phyloP scores from a whole-genome alignment of 163 green algal species.

The Chlorella variabilis region DNA sequence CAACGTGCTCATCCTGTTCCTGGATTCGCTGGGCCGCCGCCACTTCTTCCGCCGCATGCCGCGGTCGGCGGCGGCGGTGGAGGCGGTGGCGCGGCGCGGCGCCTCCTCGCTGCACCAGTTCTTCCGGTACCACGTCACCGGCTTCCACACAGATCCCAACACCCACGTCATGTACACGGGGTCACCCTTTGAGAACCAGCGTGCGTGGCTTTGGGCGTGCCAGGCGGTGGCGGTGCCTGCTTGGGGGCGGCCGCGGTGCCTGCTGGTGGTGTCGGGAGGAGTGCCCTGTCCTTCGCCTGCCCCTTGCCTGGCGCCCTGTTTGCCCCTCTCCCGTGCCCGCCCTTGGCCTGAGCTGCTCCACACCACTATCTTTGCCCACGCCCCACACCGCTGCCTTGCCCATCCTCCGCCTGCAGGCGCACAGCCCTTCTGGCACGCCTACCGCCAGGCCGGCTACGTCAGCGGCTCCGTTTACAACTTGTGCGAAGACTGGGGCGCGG shows the following conservation, averaged over 20 bases:
- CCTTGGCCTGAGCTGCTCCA: not conserved
- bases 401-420: not conserved
- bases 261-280: no score
- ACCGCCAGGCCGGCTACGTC: slow-evolving; percentile 26
- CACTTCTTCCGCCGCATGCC: slow-evolving; percentile 39
- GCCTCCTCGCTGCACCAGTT: slow-evolving; percentile 11
- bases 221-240: not conserved
- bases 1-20: slow-evolving; percentile 17
- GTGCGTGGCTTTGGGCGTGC: not conserved
- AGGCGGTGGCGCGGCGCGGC: not conserved
- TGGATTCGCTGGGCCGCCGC: slow-evolving; percentile 16
- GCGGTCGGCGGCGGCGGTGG: slow-evolving; percentile 3
- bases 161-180: slow-evolving; percentile 25
- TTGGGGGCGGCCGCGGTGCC: no score
- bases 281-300: no score
- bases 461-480: slow-evolving; percentile 28
- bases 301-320: not conserved
- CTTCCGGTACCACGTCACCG: slow-evolving; percentile 22
- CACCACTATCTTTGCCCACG: not conserved
- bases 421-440: slow-evolving; percentile 23
- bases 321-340: no score
- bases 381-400: not conserved
- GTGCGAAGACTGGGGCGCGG: slow-evolving; percentile 6
- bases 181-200: not conserved
- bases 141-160: slow-evolving; percentile 30